A percentile compares a stretch with the other conserved stretches of the same genome.
Conservation (phyloP, 768 basidiomycete species). For the Pisolithus sp. region DNA sequence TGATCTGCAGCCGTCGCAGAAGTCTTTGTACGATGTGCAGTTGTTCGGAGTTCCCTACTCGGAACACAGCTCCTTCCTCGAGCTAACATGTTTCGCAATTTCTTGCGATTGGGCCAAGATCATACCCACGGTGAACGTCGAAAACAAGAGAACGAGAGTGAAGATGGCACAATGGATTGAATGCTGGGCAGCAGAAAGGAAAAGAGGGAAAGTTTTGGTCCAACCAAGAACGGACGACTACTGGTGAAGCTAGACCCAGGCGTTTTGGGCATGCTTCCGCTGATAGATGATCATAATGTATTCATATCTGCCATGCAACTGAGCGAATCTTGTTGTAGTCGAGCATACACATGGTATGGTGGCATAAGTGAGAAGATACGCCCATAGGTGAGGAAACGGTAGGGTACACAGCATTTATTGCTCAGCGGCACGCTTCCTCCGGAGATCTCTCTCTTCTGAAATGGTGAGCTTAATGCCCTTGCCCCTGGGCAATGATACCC, state of each 20-base stretch:
- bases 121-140: slow-evolving; percentile 94
- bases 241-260: slow-evolving; percentile 29
- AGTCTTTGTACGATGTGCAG: slow-evolving; percentile 62
- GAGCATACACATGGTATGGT: slow-evolving; percentile 13
- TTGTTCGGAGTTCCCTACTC: slow-evolving; percentile 88
- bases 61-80: slow-evolving; percentile 94
- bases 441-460: slow-evolving; percentile 90
- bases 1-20: slow-evolving; percentile 61
- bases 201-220: slow-evolving; percentile 38
- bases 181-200: slow-evolving; percentile 82
- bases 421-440: slow-evolving; percentile 76
- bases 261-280: background rate
- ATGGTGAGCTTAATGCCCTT: slow-evolving; percentile 98
- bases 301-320: slow-evolving; percentile 12
- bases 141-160: slow-evolving; percentile 58
- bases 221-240: slow-evolving; percentile 38
- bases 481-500: slow-evolving; percentile 95
- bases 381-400: background rate
- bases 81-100: slow-evolving; percentile 91
- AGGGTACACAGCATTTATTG: slow-evolving; percentile 35
- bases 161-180: slow-evolving; percentile 91
- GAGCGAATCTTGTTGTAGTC: slow-evolving; percentile 3
- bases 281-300: slow-evolving; percentile 3
- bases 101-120: slow-evolving; percentile 81
- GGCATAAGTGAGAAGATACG: slow-evolving; percentile 4